Percentiles rank a stretch among this genome's conserved stretches.
phyloP scores from a whole-genome alignment of 495 filamentous ascomycete genomes.

The Tuber microsphaerosporum region DNA sequence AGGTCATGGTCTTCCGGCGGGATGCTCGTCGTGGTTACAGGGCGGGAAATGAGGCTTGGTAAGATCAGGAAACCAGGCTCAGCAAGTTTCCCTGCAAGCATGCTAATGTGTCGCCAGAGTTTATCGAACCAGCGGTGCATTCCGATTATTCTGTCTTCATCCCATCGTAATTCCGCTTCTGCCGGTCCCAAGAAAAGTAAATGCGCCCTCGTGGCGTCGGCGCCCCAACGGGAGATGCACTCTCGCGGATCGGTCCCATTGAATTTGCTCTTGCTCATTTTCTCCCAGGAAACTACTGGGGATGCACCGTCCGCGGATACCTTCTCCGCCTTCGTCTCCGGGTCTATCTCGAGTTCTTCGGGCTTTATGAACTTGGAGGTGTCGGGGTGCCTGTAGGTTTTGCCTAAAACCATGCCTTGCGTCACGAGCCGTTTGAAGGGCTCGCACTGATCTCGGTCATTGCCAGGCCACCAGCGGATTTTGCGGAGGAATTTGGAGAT shows the following conservation, averaged over 20 bases:
- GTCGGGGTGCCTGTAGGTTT: constrained; percentile 66
- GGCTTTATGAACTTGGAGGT: constrained; percentile 73
- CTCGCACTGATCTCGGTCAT: constrained; percentile 48
- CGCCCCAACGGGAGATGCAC: constrained; percentile 66
- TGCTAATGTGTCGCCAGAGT: constrained; percentile 21
- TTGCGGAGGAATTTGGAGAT: constrained; percentile 74
- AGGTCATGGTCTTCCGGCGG: constrained; percentile 6
- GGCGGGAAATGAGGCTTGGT: neutral
- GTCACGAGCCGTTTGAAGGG: constrained; percentile 75
- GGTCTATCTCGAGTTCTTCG: constrained; percentile 58
- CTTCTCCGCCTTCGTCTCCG: constrained; percentile 47
- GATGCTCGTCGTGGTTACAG: constrained; percentile 11
- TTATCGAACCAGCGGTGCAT: constrained; percentile 70
- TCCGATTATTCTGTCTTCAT: constrained; percentile 72
- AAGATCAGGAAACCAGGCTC: constrained; percentile 18
- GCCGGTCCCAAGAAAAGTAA: constrained; percentile 82
- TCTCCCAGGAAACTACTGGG: constrained; percentile 65
- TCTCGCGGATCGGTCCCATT: constrained; percentile 78
- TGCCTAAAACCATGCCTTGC: constrained; percentile 89
- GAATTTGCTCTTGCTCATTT: constrained; percentile 95
- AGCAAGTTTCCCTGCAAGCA: constrained; percentile 10
- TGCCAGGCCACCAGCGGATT: constrained; percentile 47
- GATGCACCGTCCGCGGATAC: constrained; percentile 42
- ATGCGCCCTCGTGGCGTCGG: constrained; percentile 77
- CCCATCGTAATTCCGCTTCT: constrained; percentile 77